phyloP scores from a whole-genome alignment of 108 stramenopile species.

The Cyclotella kingstonii region DNA sequence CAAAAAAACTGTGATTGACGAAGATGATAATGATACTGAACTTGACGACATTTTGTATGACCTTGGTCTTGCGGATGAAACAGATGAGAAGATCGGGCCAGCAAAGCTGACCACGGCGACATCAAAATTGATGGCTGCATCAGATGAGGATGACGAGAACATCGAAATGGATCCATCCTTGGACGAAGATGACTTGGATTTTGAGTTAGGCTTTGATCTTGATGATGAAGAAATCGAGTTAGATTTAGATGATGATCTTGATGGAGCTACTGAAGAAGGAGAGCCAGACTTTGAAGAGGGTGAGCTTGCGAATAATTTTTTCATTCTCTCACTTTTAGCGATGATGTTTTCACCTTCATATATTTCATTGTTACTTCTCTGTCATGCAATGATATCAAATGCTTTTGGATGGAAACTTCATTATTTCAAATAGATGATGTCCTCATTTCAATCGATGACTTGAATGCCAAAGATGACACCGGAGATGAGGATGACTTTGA shows the following conservation, averaged over 20 bases:
- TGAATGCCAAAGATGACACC: conserved; percentile 32
- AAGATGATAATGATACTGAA: conserved; percentile 44
- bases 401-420: too few species aligned
- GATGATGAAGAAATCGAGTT: conserved; percentile 33
- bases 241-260: conserved; percentile 12
- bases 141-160: conserved; percentile 9
- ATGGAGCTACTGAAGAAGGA: conserved; percentile 16
- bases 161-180: conserved; percentile 7
- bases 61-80: conserved; percentile 70
- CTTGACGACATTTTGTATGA: conserved; percentile 64
- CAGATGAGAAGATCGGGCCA: conserved; percentile 38
- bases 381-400: too few species aligned
- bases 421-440: conserved; percentile 17
- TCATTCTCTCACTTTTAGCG: neutral
- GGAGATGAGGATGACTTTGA: conserved; percentile 38
- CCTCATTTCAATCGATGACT: conserved; percentile 40
- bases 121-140: conserved; percentile 11
- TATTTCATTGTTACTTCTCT: too few species aligned
- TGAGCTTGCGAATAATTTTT: conserved; percentile 2
- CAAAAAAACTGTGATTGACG: conserved; percentile 36
- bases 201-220: conserved; percentile 28
- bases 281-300: conserved; percentile 25
- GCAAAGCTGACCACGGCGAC: conserved; percentile 1
- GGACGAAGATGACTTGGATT: conserved; percentile 30
- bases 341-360: too few species aligned